Conservation (phyloP, 2,329 filamentous ascomycete genomes). For the Microdochium trichocladiopsis region DNA sequence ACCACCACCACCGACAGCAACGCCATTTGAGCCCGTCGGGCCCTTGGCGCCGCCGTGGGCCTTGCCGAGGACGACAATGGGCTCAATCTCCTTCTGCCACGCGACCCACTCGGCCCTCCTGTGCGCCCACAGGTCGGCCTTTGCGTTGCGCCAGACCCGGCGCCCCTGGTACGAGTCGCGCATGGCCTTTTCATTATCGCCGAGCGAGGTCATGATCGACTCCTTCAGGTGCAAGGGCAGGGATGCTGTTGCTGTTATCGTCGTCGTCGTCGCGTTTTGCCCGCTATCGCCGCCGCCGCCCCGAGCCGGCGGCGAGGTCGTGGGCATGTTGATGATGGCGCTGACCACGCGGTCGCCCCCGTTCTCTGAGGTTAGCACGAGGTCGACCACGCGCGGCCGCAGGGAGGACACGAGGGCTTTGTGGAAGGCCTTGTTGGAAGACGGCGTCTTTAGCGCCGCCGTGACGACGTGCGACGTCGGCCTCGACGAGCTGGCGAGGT, state of each 20-base stretch:
- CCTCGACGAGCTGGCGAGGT: conserved; percentile 53
- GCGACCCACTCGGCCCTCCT: conserved; percentile 46
- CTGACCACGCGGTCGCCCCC: conserved; percentile 46
- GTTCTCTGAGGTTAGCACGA: conserved; percentile 38
- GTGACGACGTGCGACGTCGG: conserved; percentile 42
- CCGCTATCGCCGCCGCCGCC: background rate
- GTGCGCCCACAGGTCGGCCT: conserved; percentile 50
- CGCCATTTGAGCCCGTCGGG: background rate
- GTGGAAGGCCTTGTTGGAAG: conserved; percentile 45
- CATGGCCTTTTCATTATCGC: conserved; percentile 38
- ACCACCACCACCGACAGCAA: background rate
- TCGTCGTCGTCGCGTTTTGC: conserved; percentile 11
- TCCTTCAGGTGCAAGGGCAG: conserved; percentile 51
- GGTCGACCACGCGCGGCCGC: conserved; percentile 32
- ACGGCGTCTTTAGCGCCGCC: conserved; percentile 40
- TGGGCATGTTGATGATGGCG: conserved; percentile 41
- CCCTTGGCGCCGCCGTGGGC: background rate
- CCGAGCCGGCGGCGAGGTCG: conserved; percentile 13
- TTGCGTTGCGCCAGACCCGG: conserved; percentile 51
- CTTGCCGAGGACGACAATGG: background rate
- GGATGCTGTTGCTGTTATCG: conserved; percentile 35
- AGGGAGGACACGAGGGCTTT: conserved; percentile 44
- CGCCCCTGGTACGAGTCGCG: conserved; percentile 47
- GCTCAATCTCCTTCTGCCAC: conserved; percentile 41
- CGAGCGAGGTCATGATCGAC: conserved; percentile 41